Evolutionary conservation across 2,329 filamentous ascomycete species (phyloP), one percentile per base, ranked within the genome.

Genomic region (Diaporthe sp.): DNA sequence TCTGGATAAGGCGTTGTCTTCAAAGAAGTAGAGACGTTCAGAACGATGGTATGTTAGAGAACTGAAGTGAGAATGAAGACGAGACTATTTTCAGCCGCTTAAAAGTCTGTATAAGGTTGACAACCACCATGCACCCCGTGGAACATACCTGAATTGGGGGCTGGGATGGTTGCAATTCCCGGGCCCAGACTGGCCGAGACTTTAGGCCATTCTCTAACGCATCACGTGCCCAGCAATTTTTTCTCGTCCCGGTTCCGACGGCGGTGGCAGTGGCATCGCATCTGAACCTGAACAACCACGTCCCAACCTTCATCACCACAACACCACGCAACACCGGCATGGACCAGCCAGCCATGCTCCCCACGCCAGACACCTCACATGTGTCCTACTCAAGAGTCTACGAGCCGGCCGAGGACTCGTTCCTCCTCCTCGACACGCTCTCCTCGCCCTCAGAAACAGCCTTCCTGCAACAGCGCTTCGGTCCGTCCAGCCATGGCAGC

Each of bases 331-430:
- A 47, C 63, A 49, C 67, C 55, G 25, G 51, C n/a, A n/a, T 15
- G 42, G 60, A 31, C 49, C 37, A 39, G 37, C 25, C 34, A 55
- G 20, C 47, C 57, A 98, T 98, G 96, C 91, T 99, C 39, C 96
- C 96, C 13, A 99, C 97, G 1, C 97, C 97, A 20, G 94, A 95
- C 75, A 99, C 97, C 3, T 94, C 94, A 31, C 97, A 99, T 86
- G 94, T 98, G 76, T 91, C 93, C 73, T 98, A 96, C 85, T 91
- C 94, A 83, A 92, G 93, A 73, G 93, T 98, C 79, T 99, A 99
- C 85, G 96, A 98, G 82, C 97, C 97, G 49, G 94, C 96, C 15
- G 97, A 99, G 85, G 97, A 99, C 86, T 98, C 96, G 7, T 99
- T 95, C 82, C 91, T 99, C 60, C 90, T 99, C 67, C 91, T 99